Evolutionary conservation across 2,329 filamentous ascomycete genomes (phyloP), one percentile per base, ranked within the genome.

Genomic region (Akanthomyces dipterigenus): DNA sequence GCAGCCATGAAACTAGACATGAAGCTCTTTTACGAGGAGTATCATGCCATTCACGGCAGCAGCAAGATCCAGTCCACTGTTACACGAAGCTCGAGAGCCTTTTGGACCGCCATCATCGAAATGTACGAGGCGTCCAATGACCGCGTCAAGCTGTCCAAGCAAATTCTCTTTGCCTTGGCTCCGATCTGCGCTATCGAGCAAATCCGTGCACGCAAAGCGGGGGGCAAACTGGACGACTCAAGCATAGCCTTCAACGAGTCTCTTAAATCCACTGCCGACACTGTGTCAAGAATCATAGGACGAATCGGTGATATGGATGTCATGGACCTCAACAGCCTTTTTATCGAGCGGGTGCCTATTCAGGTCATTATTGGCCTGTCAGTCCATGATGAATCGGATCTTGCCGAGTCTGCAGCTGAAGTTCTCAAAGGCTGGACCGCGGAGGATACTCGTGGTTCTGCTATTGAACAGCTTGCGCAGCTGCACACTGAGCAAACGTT

Each of bases 381-480:
- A 7, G 86, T 97, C 61, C 92, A 92, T 48, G 90, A 91, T 18
- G 88, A 96, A 66, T 80, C 89, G 61, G 82, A 87, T 62, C 87
- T 95, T 38, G 91, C 91, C 64, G 88, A 93, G 70, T 88, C 90
- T 18, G 88, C 90, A 1, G 83, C 93, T 7, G 89, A 92, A 66
- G 78, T 98, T 31, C 82, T 98, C 65, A 96, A 96, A 73, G 86
- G 86, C 40, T 84, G 93, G 67, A 95, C 90, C 40, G 84, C 83
- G 9, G 86, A 96, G 71, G 71, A 78, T 38, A 77, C 76, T 22
- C 80, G 82, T 45, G 71, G 70, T 36, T 66, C 69, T 12, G 73
- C 75, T 2, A 68, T 76, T 20, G 71, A 76, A 55, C 73, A 76
- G 54, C 75, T 76, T 70, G 71, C 74, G 7, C 72, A 74, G 48